Conservation (phyloP, 345 rosid species). For the Populus nigra region DNA sequence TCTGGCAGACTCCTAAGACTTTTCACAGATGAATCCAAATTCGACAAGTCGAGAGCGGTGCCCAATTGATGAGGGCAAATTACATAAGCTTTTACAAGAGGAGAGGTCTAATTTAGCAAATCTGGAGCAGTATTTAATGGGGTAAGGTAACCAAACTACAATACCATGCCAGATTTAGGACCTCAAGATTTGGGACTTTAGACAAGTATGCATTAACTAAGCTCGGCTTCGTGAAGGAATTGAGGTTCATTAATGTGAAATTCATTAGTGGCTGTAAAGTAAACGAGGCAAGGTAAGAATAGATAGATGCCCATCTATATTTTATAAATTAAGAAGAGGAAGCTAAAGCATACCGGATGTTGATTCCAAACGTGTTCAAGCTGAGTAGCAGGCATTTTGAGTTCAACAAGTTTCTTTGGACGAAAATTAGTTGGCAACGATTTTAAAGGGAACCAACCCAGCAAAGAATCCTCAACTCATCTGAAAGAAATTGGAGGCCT, state of each 20-base stretch:
- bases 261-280: neutral
- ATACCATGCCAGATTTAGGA: neutral
- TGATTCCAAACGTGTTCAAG: neutral
- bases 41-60: neutral
- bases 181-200: neutral
- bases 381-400: neutral
- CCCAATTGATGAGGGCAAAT: neutral
- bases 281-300: neutral
- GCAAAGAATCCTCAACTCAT: neutral
- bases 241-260: neutral
- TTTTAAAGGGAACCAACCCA: constrained; percentile 4
- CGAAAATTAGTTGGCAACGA: constrained; percentile 1
- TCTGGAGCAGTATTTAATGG: neutral
- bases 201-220: neutral
- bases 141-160: neutral
- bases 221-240: neutral
- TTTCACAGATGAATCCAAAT: neutral
- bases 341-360: neutral
- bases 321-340: neutral
- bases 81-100: neutral
- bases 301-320: too few species aligned
- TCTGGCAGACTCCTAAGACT: neutral
- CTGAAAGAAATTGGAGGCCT: neutral
- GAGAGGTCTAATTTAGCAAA: neutral
- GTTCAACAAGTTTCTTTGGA: neutral